Conservation (phyloP, 2,329 filamentous ascomycete genomes). For the Aspergillus vadensis region DNA sequence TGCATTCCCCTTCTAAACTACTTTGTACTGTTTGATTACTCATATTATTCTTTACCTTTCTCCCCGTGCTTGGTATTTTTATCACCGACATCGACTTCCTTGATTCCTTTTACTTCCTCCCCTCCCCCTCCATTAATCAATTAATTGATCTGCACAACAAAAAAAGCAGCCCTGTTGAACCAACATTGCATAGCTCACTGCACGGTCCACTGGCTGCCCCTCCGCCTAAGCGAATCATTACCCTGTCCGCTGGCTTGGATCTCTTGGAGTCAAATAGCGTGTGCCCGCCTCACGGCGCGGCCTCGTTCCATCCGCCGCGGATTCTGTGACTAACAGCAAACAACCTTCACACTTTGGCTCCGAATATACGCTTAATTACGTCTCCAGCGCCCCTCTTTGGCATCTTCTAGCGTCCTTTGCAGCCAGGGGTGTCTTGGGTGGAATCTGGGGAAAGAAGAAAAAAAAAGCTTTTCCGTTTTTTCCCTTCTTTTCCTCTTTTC, state of each 20-base stretch:
- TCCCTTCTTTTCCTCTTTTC: slow-evolving; percentile 8
- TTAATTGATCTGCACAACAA: not conserved
- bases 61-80: not conserved
- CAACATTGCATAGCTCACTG: not conserved
- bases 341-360: slow-evolving; percentile 19
- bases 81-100: not conserved
- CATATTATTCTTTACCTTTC: not conserved
- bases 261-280: slow-evolving; percentile 15
- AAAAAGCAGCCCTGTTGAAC: slow-evolving; percentile 1
- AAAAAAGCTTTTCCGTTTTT: slow-evolving; percentile 23
- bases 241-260: slow-evolving; percentile 8
- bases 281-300: slow-evolving; percentile 17
- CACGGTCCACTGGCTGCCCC: not conserved
- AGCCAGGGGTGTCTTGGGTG: slow-evolving; percentile 24
- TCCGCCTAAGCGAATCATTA: not conserved
- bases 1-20: no score
- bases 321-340: slow-evolving; percentile 43
- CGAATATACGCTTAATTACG: slow-evolving; percentile 8
- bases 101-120: not conserved
- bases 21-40: no score
- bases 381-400: slow-evolving; percentile 27
- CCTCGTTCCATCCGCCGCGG: slow-evolving; percentile 18
- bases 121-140: not conserved
- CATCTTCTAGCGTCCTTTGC: slow-evolving; percentile 11
- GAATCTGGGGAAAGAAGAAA: slow-evolving; percentile 35